Evolutionary conservation across 495 filamentous ascomycete genomes (phyloP).

Genomic region (Friedmanniomyces endolithicus): DNA sequence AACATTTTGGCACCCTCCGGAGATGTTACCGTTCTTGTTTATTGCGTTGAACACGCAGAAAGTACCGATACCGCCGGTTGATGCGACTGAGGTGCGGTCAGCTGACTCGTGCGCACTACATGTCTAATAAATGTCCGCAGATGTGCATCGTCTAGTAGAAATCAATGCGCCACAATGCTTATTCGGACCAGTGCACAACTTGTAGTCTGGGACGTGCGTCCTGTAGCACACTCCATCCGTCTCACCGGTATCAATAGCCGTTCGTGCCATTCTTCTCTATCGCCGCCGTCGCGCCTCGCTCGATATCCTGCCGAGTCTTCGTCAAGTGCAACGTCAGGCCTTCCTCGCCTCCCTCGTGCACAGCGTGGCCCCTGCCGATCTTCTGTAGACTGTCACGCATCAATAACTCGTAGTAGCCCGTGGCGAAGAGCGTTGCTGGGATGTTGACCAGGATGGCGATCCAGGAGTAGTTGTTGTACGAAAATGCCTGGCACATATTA

Average conservation of each 20-base stretch:
- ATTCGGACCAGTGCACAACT: too few species aligned
- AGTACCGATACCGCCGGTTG: too few species aligned
- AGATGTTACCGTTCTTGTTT: too few species aligned
- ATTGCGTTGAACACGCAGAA: too few species aligned
- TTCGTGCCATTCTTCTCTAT: neutral
- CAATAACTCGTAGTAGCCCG: slow-evolving; percentile 39
- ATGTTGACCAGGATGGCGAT: slow-evolving; percentile 41
- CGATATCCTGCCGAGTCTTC: slow-evolving; percentile 23
- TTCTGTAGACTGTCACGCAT: slow-evolving; percentile 38
- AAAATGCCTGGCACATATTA: slow-evolving; percentile 24
- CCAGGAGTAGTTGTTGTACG: slow-evolving; percentile 35
- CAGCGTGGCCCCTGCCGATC: slow-evolving; percentile 36
- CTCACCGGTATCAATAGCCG: neutral
- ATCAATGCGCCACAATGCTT: too few species aligned
- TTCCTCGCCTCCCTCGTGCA: slow-evolving; percentile 40
- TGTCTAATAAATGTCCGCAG: too few species aligned
- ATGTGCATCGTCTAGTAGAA: too few species aligned
- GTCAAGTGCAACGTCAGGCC: slow-evolving; percentile 39
- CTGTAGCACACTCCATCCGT: too few species aligned
- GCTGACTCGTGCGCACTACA: too few species aligned
- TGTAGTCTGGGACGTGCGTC: too few species aligned
- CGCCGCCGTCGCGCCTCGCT: slow-evolving; percentile 1
- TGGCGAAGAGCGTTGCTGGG: slow-evolving; percentile 42
- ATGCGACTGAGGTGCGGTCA: too few species aligned
- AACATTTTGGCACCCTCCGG: too few species aligned